Evolutionary conservation across 345 rosid species (phyloP).

Genomic region (Acer campestre): DNA sequence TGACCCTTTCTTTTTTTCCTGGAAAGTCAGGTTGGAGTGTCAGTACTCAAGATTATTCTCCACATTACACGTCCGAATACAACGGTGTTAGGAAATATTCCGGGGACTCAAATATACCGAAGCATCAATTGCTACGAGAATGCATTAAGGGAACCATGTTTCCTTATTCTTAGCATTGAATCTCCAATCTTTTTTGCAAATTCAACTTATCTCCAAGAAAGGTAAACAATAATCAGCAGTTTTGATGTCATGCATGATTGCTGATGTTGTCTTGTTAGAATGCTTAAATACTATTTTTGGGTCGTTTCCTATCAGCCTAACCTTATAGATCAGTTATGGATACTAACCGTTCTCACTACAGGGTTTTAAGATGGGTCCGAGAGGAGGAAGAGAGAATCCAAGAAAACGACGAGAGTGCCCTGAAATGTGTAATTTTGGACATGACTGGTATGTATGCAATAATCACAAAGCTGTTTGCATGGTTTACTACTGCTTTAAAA

Average conservation of each 20-base stretch:
- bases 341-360: neutral
- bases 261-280: no score
- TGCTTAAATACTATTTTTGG: no score
- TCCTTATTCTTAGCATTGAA: slow-evolving; percentile 21
- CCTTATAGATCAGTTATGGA: no score
- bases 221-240: slow-evolving; percentile 9
- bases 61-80: slow-evolving; percentile 29
- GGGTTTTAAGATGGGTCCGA: slow-evolving; percentile 27
- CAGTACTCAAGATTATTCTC: slow-evolving; percentile 26
- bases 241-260: no score
- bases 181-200: slow-evolving; percentile 32
- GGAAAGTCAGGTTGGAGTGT: slow-evolving; percentile 26
- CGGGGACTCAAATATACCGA: slow-evolving; percentile 23
- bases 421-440: slow-evolving; percentile 23
- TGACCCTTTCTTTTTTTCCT: neutral
- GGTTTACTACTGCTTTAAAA: neutral
- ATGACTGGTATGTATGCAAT: slow-evolving; percentile 14
- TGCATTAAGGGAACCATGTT: slow-evolving; percentile 24
- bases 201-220: slow-evolving; percentile 30
- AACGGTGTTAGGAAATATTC: slow-evolving; percentile 25
- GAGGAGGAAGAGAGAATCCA: slow-evolving; percentile 23
- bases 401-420: neutral
- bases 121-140: slow-evolving; percentile 6
- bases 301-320: no score
- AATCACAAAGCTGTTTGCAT: neutral